phyloP scores from a whole-genome alignment of 2,329 filamentous ascomycete genomes.

The Fusarium sp. region DNA sequence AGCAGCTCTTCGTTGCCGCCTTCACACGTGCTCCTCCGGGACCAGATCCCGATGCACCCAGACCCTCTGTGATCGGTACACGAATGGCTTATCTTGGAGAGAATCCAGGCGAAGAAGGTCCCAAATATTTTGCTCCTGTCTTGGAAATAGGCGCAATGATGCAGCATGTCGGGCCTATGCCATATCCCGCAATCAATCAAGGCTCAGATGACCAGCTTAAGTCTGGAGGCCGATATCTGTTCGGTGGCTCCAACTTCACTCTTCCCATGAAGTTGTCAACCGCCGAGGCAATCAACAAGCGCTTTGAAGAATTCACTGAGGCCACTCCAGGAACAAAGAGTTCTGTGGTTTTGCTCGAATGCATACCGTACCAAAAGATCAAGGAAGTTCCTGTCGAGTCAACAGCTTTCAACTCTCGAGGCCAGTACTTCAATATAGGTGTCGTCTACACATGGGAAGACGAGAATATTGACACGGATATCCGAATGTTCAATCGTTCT shows the following conservation, averaged over 20 bases:
- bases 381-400: slow-evolving; percentile 27
- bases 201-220: slow-evolving; percentile 52
- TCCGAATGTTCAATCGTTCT: slow-evolving; percentile 39
- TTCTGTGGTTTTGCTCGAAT: slow-evolving; percentile 36
- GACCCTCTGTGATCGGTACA: slow-evolving; percentile 29
- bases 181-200: slow-evolving; percentile 56
- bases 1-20: slow-evolving; percentile 31
- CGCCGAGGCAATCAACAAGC: slow-evolving; percentile 33
- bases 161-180: slow-evolving; percentile 53
- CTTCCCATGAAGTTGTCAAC: slow-evolving; percentile 50
- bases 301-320: slow-evolving; percentile 32
- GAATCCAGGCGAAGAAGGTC: slow-evolving; percentile 32
- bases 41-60: slow-evolving; percentile 37
- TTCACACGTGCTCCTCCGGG: slow-evolving; percentile 32
- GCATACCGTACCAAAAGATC: slow-evolving; percentile 31
- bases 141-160: slow-evolving; percentile 52
- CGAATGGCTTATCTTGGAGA: slow-evolving; percentile 38
- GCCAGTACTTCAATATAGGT: slow-evolving; percentile 41
- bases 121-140: slow-evolving; percentile 50
- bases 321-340: slow-evolving; percentile 19
- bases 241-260: slow-evolving; percentile 58
- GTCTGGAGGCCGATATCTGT: slow-evolving; percentile 51
- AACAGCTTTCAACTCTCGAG: slow-evolving; percentile 42
- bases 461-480: slow-evolving; percentile 22
- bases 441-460: slow-evolving; percentile 34